These are phyloP conservation scores for Talaromyces trachyspermus DNA, from an alignment of 495 filamentous ascomycete species.

Conservation along the genomic window DNA sequence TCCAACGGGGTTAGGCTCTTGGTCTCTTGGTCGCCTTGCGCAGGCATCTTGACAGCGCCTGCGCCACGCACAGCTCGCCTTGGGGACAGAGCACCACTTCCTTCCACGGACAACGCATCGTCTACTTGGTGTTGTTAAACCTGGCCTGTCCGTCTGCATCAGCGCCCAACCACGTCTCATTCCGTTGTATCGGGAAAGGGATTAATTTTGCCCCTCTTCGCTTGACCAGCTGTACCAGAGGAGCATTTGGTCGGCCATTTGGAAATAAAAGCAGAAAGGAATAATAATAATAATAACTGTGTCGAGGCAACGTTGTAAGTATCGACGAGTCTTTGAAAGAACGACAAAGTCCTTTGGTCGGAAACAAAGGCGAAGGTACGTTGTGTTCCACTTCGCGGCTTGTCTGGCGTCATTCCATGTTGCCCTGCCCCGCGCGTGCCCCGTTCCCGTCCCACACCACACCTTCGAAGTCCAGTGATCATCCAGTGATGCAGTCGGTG, in stretches of 20 bases:
- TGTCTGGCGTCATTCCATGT: background rate
- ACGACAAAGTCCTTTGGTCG: no score
- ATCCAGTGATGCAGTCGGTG: slow-evolving; percentile 30
- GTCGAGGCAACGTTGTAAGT: no score
- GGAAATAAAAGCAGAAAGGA: no score
- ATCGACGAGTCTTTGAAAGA: no score
- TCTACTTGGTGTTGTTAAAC: slow-evolving; percentile 24
- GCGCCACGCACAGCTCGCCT: slow-evolving; percentile 21
- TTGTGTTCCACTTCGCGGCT: slow-evolving; percentile 1
- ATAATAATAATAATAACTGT: no score
- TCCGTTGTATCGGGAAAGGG: background rate
- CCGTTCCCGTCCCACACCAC: slow-evolving; percentile 20
- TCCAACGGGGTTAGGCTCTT: no score
- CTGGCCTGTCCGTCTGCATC: slow-evolving; percentile 39
- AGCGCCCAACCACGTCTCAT: slow-evolving; percentile 47
- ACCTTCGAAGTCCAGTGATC: slow-evolving; percentile 34
- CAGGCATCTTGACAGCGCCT: slow-evolving; percentile 20
- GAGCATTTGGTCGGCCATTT: no score
- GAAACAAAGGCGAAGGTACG: background rate
- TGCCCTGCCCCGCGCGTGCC: slow-evolving; percentile 8
- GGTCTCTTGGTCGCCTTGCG: slow-evolving; percentile 4
- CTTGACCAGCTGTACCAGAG: background rate
- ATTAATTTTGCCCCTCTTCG: background rate
- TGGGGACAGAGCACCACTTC: no score
- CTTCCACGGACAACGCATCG: slow-evolving; percentile 50